phyloP scores from a whole-genome alignment of 2,329 filamentous ascomycete genomes.

The Monilinia fructigena region DNA sequence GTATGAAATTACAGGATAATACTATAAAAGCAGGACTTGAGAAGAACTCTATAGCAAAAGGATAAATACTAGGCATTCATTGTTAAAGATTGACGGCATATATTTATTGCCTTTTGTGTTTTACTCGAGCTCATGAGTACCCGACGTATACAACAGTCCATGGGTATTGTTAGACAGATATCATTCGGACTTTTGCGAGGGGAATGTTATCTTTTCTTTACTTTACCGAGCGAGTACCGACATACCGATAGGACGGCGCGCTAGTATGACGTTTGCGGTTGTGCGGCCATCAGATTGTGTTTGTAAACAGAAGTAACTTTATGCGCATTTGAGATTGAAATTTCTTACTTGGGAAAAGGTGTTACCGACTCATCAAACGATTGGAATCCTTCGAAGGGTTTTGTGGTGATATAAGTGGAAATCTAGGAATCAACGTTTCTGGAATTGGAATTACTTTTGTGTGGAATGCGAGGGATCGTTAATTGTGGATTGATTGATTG shows the following conservation, averaged over 20 bases:
- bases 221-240: background rate
- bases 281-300: background rate
- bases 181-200: background rate
- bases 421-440: background rate
- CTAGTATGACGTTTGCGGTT: slow-evolving; percentile 21
- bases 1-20: too few relatives aligned
- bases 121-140: too few relatives aligned
- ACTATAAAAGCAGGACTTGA: too few relatives aligned
- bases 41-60: too few relatives aligned
- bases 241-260: slow-evolving; percentile 2
- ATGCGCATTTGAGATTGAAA: background rate
- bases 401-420: background rate
- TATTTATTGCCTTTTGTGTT: too few relatives aligned
- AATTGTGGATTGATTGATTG: too few relatives aligned
- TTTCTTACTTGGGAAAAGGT: too few relatives aligned
- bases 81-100: too few relatives aligned
- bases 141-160: background rate
- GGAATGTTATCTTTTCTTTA: background rate
- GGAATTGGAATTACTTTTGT: too few relatives aligned
- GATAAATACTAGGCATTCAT: too few relatives aligned
- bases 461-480: slow-evolving; percentile 5
- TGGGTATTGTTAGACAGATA: too few relatives aligned
- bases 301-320: background rate
- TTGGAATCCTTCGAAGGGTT: background rate
- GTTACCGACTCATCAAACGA: background rate